phyloP scores from a whole-genome alignment of 225 moss, liverwort and hornwort genomes.

The Pleurozium schreberi region DNA sequence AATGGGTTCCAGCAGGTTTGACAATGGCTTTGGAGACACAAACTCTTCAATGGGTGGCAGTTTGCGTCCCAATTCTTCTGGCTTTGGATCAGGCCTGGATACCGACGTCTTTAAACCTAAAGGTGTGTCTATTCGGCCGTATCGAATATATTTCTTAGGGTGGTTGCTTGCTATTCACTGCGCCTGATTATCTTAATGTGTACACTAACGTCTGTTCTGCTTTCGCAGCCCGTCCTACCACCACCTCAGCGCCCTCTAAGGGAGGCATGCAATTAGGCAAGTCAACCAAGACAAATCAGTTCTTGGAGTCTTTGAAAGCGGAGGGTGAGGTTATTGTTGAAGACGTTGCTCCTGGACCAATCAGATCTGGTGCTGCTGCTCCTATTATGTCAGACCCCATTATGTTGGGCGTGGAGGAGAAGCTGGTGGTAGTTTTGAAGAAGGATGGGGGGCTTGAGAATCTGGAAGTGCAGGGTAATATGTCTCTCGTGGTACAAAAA shows the following conservation, averaged over 20 bases:
- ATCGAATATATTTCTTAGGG: background rate
- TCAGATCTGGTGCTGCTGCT: conserved; percentile 38
- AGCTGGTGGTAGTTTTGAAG: conserved; percentile 65
- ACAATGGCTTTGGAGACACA: conserved; percentile 65
- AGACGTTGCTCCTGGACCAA: conserved; percentile 65
- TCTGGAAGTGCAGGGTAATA: conserved; percentile 83
- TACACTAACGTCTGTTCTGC: background rate
- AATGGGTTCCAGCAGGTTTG: conserved; percentile 64
- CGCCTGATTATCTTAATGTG: background rate
- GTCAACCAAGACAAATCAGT: conserved; percentile 93
- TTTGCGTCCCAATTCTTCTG: conserved; percentile 51
- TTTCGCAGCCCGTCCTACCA: conserved; percentile 45
- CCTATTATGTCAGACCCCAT: conserved; percentile 63
- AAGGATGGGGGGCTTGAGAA: conserved; percentile 92
- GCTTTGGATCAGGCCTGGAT: conserved; percentile 61
- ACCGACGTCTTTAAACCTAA: conserved; percentile 71
- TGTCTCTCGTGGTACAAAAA: conserved; percentile 84
- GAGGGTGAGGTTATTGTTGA: conserved; percentile 96
- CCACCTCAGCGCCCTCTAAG: conserved; percentile 57
- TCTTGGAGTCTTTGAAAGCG: conserved; percentile 86
- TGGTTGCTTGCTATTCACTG: background rate
- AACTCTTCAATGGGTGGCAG: conserved; percentile 66
- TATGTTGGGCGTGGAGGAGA: conserved; percentile 76
- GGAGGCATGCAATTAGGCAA: conserved; percentile 98
- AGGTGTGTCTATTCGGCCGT: conserved; percentile 19